phyloP scores from a whole-genome alignment of 345 rosid genomes.

The Lepidium sativum region DNA sequence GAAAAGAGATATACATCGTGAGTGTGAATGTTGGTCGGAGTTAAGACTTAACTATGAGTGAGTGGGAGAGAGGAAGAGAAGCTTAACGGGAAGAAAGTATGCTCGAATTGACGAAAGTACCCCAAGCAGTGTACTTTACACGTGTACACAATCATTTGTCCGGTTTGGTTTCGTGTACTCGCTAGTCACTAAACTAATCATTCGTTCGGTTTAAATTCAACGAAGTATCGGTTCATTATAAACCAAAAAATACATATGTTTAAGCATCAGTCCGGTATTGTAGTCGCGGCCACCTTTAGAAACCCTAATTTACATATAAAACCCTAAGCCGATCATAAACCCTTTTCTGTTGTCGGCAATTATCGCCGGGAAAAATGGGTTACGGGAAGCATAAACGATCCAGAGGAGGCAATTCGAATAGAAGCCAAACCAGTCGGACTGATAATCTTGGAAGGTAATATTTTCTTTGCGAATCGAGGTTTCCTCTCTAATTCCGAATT shows the following conservation, averaged over 20 bases:
- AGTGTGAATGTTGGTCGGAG: constrained; percentile 18
- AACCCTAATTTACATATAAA: constrained; percentile 15
- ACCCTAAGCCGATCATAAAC: constrained; percentile 12
- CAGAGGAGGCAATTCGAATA: constrained; percentile 21
- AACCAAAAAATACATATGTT: background rate
- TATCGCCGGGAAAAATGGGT: constrained; percentile 24
- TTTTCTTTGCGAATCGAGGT: background rate
- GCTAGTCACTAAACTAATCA: too few species aligned
- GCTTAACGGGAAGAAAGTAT: constrained; percentile 27
- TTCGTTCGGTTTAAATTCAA: background rate
- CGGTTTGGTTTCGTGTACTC: background rate
- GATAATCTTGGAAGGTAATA: constrained; percentile 18
- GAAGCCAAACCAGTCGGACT: constrained; percentile 23
- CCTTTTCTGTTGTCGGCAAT: background rate
- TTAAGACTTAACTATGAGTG: constrained; percentile 7
- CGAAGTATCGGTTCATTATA: background rate
- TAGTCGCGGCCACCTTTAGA: background rate
- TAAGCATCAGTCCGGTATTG: background rate
- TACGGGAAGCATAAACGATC: constrained; percentile 23
- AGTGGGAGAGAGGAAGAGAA: background rate
- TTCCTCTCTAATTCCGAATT: constrained; percentile 5
- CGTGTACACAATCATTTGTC: constrained; percentile 16
- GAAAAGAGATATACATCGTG: background rate
- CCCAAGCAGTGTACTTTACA: constrained; percentile 14
- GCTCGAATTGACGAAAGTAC: background rate